Conservation (phyloP, 2,329 filamentous ascomycete species). For the Coniochaeta prunicola region DNA sequence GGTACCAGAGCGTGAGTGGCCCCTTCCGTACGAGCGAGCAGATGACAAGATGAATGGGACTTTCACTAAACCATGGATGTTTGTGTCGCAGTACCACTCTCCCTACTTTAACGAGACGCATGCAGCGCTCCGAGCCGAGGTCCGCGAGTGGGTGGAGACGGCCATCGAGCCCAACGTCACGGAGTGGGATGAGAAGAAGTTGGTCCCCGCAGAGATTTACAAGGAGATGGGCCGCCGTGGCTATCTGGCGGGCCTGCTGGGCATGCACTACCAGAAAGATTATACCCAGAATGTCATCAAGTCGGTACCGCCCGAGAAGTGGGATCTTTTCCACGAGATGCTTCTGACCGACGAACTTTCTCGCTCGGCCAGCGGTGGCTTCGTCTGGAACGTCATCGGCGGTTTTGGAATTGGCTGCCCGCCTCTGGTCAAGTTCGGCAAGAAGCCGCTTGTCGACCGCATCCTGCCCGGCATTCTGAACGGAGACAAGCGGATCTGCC, state of each 20-base stretch:
- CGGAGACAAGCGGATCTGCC: conserved; percentile 94
- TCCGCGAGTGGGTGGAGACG: conserved; percentile 84
- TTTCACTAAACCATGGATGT: neutral
- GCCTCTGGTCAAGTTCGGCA: conserved; percentile 85
- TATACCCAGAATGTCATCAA: conserved; percentile 65
- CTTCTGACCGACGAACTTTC: conserved; percentile 91
- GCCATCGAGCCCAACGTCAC: conserved; percentile 86
- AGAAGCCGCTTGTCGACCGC: conserved; percentile 74
- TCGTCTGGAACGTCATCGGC: conserved; percentile 95
- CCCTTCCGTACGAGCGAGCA: neutral
- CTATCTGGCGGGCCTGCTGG: conserved; percentile 87
- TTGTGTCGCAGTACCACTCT: conserved; percentile 67
- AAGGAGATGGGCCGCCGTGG: conserved; percentile 91
- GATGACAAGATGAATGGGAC: neutral
- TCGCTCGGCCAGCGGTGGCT: conserved; percentile 78
- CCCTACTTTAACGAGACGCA: conserved; percentile 96
- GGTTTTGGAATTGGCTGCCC: conserved; percentile 95
- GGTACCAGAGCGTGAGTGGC: conserved; percentile 83
- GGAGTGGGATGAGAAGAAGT: conserved; percentile 95
- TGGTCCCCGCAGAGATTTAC: conserved; percentile 83
- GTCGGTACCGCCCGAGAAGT: conserved; percentile 77
- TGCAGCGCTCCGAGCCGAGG: conserved; percentile 80
- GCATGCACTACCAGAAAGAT: conserved; percentile 71
- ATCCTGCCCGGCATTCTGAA: conserved; percentile 82
- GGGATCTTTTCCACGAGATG: conserved; percentile 98